Evolutionary conservation across 2,329 filamentous ascomycete genomes (phyloP), one percentile per base, ranked within the genome.

Genomic region (Juglanconis juglandina): DNA sequence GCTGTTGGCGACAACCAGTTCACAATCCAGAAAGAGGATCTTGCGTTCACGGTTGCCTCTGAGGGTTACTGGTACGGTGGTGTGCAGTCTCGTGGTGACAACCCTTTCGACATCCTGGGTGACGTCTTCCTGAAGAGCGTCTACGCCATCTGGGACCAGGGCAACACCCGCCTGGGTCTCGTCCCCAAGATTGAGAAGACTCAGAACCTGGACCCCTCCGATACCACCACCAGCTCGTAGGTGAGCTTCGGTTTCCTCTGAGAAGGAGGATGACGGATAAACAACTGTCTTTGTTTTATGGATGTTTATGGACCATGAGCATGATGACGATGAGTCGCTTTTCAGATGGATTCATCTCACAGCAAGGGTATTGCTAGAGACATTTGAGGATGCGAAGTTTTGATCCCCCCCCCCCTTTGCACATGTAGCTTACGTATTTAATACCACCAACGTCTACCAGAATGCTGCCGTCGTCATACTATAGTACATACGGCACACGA

Each of bases 71-170:
- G 81, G 67, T 90, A 86, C 68, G 87, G 87, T 5, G 86, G 84
- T 2, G 83, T 90, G 37, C 87, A 90, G 74, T 86, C 81, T 53
- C 79, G 85, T 47, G 86, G 86, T 3, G 72, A 75, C 56, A 75
- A 83, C 70, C 68, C 74, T 3, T 86, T 88, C 66, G 86, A 88
- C 68, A 87, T 90, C 49, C 75, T 87, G 14, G 87, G 87, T 5
- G 85, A 84, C 65, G 81, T 81, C 2, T 87, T 87, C 68, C 71
- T 90, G 71, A 88, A 87, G 76, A 82, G 79, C 32, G 76, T 88
- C 58, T 90, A 90, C 68, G 85, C 83, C 81, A 79, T 89, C 60
- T 89, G 87, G 70, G 86, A 89, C 68, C 80, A 83, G 59, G 84
- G 85, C 55, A 82, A 84, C 64, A 77, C 72, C 67, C 82, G 80